Evolutionary conservation across 805 yeast genomes (phyloP).

Genomic region (Debaryomyces maramus): DNA sequence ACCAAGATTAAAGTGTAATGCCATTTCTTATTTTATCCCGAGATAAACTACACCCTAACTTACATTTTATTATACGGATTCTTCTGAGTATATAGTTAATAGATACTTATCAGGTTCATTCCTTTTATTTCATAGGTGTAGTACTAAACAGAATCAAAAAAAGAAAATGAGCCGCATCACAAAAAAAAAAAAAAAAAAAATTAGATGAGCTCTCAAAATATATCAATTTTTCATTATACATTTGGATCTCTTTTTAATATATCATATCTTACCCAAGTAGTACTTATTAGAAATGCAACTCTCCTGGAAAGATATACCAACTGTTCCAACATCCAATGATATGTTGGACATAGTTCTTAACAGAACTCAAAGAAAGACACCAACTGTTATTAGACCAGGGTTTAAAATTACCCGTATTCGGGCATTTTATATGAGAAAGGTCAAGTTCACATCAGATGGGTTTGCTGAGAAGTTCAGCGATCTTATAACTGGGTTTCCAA

Average conservation of each 20-base stretch:
- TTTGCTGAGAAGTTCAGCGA: constrained; percentile 90
- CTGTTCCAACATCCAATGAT: constrained; percentile 90
- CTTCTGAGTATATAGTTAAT: too few species aligned
- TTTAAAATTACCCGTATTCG: constrained; percentile 95
- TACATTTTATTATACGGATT: too few species aligned
- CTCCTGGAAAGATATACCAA: constrained; percentile 97
- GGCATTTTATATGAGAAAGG: constrained; percentile 97
- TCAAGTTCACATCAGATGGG: constrained; percentile 93
- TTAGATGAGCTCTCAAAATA: constrained; percentile 5
- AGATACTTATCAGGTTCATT: too few species aligned
- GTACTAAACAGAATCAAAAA: constrained; percentile 8
- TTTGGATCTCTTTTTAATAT: constrained; percentile 1
- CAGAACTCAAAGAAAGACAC: constrained; percentile 98
- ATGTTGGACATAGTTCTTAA: constrained; percentile 94
- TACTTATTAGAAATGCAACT: constrained; percentile 71
- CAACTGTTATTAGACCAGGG: constrained; percentile 97
- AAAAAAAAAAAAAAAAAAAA: constrained; percentile 7
- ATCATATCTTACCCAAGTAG: constrained; percentile 1
- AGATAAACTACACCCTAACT: too few species aligned
- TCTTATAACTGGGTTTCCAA: constrained; percentile 85
- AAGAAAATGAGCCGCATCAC: constrained; percentile 7
- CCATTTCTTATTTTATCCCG: too few species aligned
- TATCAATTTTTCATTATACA: background rate
- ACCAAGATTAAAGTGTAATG: constrained; percentile 80
- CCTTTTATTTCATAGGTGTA: too few species aligned